Base-by-base conservation (phyloP, 129 eudicot genomes). In the Ambrosia artemisiifolia region DNA sequence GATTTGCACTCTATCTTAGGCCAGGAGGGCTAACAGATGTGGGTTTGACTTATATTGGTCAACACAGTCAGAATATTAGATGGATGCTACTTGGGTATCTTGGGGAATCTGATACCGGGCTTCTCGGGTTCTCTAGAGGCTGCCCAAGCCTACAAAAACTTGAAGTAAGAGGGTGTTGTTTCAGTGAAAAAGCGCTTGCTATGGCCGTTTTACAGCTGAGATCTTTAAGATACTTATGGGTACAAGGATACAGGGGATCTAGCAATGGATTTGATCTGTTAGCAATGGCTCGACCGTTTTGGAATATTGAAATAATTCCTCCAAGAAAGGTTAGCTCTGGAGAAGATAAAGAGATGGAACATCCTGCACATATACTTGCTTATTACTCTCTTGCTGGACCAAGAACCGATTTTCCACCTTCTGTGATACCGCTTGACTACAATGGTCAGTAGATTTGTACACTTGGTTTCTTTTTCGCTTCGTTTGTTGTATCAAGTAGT, bases 241-340 rank as follows among this genome's bases (percentile, higher is more conserved):
- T 92, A n/a, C 95, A 92, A 71, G 96, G 95, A 6, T 89, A 85
- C 55, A 72, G 87, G 48, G 84, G 82, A 30, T 83, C 90, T 18
- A 55, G 32, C 24, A 71, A 50, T 35, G 90, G 88, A 17, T 80
- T 67, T 17, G 97, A 81, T 79, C 80, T 95, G 40, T 75, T 86
- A 17, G 78, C 72, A 24, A 95, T 90, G 99, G 91, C 84, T 12
- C 86, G 99, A 14, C 96, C 96, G 2, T 85, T 71, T 65, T 95
- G 99, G 99, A 95, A 95, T 70, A 88, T 95, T 14, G 99, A 95
- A 82, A 76, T 95, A 74, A 95, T 95, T 62, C 94, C 98, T 44
- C 82, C 91, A 2, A 83, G 92, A 74, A 83, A 65, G 47, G 95
- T 69, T 18, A 50, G 20, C 60, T 67, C 19, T 32, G 84, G 81